phyloP scores from a whole-genome alignment of 768 basidiomycete species.

The Pleurotus eryngii region DNA sequence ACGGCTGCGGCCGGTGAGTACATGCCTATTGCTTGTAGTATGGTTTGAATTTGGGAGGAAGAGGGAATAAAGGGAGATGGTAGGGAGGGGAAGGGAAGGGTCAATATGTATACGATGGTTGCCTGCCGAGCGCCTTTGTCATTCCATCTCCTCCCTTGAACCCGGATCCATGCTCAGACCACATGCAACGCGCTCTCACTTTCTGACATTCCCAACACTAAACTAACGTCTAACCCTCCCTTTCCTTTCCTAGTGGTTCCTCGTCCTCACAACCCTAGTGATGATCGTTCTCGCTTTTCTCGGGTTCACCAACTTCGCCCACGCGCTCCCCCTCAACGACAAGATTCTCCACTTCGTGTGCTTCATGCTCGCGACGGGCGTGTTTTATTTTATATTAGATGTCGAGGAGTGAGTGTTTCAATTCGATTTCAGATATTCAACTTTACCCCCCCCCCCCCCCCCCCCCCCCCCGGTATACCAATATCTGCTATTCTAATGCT shows the following conservation, averaged over 20 bases:
- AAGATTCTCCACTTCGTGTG: slow-evolving; percentile 80
- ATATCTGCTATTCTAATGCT: no score
- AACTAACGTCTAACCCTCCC: background rate
- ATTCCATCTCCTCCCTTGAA: no score
- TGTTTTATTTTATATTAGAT: slow-evolving; percentile 87
- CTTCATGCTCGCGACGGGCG: slow-evolving; percentile 68
- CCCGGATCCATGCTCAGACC: background rate
- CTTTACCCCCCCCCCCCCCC: no score
- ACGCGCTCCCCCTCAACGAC: slow-evolving; percentile 68
- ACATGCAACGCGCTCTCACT: background rate
- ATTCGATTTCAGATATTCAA: no score
- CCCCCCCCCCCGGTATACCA: no score
- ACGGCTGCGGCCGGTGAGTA: slow-evolving; percentile 61
- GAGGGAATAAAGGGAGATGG: no score
- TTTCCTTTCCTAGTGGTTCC: slow-evolving; percentile 61
- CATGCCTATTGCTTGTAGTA: slow-evolving; percentile 10
- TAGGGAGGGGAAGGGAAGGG: no score
- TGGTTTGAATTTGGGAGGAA: background rate
- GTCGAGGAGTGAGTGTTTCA: slow-evolving; percentile 70
- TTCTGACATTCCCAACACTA: no score
- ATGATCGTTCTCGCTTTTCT: slow-evolving; percentile 72
- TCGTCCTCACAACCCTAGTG: slow-evolving; percentile 63
- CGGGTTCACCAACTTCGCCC: slow-evolving; percentile 71
- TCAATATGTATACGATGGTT: no score
- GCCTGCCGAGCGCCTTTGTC: no score